Conservation (phyloP, 345 rosid genomes). For the Nephelium lappaceum region DNA sequence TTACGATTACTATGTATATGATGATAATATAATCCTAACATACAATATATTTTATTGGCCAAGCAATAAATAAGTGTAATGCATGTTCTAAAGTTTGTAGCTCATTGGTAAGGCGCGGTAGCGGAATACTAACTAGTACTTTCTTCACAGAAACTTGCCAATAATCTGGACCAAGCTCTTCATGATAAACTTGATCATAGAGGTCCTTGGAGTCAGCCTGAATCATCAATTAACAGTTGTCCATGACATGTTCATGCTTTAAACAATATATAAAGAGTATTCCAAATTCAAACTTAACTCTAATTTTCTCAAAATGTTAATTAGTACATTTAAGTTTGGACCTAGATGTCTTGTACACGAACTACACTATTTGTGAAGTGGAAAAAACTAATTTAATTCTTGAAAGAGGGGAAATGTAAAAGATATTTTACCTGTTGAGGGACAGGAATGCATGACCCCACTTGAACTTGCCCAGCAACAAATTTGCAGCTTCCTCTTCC, state of each 20-base stretch:
- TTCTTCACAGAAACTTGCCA: no score
- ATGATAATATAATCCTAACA: no score
- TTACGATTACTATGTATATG: no score
- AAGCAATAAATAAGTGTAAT: no score
- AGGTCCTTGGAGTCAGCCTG: not conserved
- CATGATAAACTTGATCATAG: no score
- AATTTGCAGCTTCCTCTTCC: constrained; percentile 78
- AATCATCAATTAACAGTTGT: not conserved
- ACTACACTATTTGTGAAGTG: not conserved
- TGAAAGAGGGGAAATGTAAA: not conserved
- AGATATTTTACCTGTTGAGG: constrained; percentile 66
- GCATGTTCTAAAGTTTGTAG: no score
- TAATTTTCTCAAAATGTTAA: not conserved
- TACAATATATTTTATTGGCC: no score
- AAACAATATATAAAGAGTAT: not conserved
- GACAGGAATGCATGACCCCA: constrained; percentile 99
- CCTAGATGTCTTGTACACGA: not conserved
- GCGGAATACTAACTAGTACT: no score
- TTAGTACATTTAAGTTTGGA: not conserved
- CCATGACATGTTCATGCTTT: not conserved
- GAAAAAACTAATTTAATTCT: not conserved
- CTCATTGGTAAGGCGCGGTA: no score
- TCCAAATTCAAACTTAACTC: not conserved
- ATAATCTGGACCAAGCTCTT: no score
- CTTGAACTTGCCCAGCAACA: constrained; percentile 89